Base-by-base conservation (phyloP, 225 moss, liverwort and hornwort species). In the Pseudisothecium myosuroides region DNA sequence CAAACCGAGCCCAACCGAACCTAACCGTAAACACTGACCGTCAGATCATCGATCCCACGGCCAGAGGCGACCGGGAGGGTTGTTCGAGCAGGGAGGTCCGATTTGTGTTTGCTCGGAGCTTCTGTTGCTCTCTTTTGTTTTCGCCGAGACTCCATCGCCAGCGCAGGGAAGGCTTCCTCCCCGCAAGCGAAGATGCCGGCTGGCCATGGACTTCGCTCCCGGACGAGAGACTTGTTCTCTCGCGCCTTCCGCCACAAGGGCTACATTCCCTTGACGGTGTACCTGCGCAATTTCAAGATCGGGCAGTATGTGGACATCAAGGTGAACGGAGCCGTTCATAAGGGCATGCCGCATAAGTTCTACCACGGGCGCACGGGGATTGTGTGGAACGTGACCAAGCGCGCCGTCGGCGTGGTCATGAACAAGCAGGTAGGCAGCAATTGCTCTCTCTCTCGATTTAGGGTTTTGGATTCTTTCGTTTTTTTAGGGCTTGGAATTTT, bases 301-400 rank as follows among this genome's bases (percentile, higher is more conserved):
- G 94, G 94, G 36, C 91, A 94, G 28, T 90, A 94, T 86, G 94
- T 94, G 77, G 94, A 94, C 90, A 93, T 94, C 90, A 94, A 94
- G 91, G 94, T 94, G 87, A 94, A 94, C 82, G 94, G 94, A 34
- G 94, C 94, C 75, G 61, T 94, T 19, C 93, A 94, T 86, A 94
- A 94, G 93, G 94, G 94, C 22, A 94, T 94, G 94, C 93, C 94
- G 10, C 94, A 94, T 43, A 94, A 94, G 91, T 94, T 94, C 83
- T 94, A 94, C 90, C 94, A 94, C 17, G 94, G 94, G 2, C 94
- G 94, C 87, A 94, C 94, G 4, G 94, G 94, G 12, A 89, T 92
- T 78, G 93, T 94, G 76, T 94, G 94, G 94, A 94, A 94, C 58
- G 90, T 94, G 60, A 94, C 93, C 69, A 93, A 93, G 91, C 93